Conservation (phyloP, 23 red algal species). For the Chondrus crispus region DNA sequence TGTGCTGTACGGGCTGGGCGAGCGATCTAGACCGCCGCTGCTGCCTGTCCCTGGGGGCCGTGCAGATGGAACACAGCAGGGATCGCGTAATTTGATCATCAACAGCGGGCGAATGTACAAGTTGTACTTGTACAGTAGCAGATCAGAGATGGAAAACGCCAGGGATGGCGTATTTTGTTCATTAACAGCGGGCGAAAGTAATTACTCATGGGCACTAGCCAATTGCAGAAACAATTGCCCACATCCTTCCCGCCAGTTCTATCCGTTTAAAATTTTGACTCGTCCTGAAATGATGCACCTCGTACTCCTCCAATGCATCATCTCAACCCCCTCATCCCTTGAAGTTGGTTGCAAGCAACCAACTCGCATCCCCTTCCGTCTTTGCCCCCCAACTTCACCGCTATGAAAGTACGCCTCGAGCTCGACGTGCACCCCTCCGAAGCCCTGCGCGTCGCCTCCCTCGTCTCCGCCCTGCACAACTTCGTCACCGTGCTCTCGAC, state of each 20-base stretch:
- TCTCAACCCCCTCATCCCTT: neutral
- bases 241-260: neutral
- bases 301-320: neutral
- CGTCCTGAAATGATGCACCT: neutral
- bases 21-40: too few relatives aligned
- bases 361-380: neutral
- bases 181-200: too few relatives aligned
- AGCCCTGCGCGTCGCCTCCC: neutral
- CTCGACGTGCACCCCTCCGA: conserved; percentile 15
- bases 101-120: too few relatives aligned
- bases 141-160: too few relatives aligned
- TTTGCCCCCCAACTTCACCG: neutral
- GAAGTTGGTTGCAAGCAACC: neutral
- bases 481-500: neutral
- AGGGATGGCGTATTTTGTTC: too few relatives aligned
- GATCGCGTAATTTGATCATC: too few relatives aligned
- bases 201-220: too few relatives aligned
- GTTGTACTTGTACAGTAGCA: too few relatives aligned
- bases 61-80: too few relatives aligned
- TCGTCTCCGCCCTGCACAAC: neutral
- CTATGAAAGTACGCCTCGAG: conserved; percentile 22
- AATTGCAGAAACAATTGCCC: neutral
- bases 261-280: neutral
- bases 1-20: too few relatives aligned
- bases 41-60: too few relatives aligned